phyloP scores from a whole-genome alignment of 2,329 filamentous ascomycete species.

The Biscogniauxia marginata region DNA sequence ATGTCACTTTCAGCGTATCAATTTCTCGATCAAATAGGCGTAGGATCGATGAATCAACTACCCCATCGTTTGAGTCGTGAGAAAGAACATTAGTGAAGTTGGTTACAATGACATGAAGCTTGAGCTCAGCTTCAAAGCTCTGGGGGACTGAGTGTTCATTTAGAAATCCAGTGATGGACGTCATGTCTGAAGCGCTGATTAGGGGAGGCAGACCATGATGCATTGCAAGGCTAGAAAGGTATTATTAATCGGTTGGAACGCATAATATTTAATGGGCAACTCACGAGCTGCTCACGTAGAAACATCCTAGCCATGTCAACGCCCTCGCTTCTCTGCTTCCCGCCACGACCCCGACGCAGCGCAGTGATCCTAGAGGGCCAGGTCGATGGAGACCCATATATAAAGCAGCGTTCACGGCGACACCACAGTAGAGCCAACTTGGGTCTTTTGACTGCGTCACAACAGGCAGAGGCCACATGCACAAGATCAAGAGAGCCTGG shows the following conservation, averaged over 20 bases:
- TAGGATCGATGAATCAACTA: constrained; percentile 28
- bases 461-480: constrained; percentile 29
- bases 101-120: constrained; percentile 25
- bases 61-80: constrained; percentile 25
- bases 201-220: constrained; percentile 29
- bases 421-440: constrained; percentile 32
- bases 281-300: constrained; percentile 30
- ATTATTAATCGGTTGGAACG: neutral
- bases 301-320: constrained; percentile 33
- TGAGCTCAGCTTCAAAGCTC: constrained; percentile 27
- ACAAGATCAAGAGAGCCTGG: constrained; percentile 29
- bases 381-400: constrained; percentile 29
- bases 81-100: constrained; percentile 28
- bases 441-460: constrained; percentile 26
- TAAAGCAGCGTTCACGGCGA: constrained; percentile 31
- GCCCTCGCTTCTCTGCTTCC: constrained; percentile 22
- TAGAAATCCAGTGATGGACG: constrained; percentile 22
- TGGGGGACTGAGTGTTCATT: constrained; percentile 21
- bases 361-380: constrained; percentile 17
- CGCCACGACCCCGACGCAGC: constrained; percentile 14
- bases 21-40: constrained; percentile 31
- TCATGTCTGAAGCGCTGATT: constrained; percentile 28
- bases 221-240: constrained; percentile 26
- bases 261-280: constrained; percentile 1
- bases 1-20: constrained; percentile 21